A percentile compares a stretch with the other conserved stretches of the same genome.
These are phyloP conservation scores for Rhizopus stolonifer DNA, from an alignment of 371 early-diverging fungal genomes.

Conservation along the genomic window DNA sequence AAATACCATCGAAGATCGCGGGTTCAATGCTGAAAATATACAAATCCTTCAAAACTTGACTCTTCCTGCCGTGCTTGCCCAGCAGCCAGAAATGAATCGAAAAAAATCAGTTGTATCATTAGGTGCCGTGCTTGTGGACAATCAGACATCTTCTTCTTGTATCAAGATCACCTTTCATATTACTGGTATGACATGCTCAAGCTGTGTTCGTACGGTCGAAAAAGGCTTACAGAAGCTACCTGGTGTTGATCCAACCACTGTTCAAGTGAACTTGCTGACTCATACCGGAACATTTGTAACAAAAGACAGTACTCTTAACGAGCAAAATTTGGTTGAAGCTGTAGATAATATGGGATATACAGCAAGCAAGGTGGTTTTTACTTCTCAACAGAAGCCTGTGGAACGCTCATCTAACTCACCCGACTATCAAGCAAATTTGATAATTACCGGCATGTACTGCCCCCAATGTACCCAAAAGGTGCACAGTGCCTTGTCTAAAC, in stretches of 20 bases:
- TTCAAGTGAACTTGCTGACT: conserved; percentile 70
- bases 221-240: conserved; percentile 54
- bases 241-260: conserved; percentile 69
- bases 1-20: conserved; percentile 31
- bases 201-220: conserved; percentile 81
- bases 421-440: conserved; percentile 28
- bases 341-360: conserved; percentile 68
- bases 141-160: conserved; percentile 17
- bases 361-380: conserved; percentile 37
- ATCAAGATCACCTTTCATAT: conserved; percentile 62
- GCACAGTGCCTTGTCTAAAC: conserved; percentile 34
- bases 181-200: conserved; percentile 91
- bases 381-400: conserved; percentile 3
- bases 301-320: conserved; percentile 18
- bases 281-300: conserved; percentile 59
- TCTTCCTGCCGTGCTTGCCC: conserved; percentile 26
- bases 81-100: background rate
- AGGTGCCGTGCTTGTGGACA: conserved; percentile 29
- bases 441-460: conserved; percentile 71
- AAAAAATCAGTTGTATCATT: conserved; percentile 23
- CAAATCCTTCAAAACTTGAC: conserved; percentile 46
- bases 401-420: background rate
- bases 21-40: conserved; percentile 42
- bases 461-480: conserved; percentile 62
- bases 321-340: conserved; percentile 38